phyloP scores from a whole-genome alignment of 1,139 yeast genomes.

The Hyphopichia buzzinii region DNA sequence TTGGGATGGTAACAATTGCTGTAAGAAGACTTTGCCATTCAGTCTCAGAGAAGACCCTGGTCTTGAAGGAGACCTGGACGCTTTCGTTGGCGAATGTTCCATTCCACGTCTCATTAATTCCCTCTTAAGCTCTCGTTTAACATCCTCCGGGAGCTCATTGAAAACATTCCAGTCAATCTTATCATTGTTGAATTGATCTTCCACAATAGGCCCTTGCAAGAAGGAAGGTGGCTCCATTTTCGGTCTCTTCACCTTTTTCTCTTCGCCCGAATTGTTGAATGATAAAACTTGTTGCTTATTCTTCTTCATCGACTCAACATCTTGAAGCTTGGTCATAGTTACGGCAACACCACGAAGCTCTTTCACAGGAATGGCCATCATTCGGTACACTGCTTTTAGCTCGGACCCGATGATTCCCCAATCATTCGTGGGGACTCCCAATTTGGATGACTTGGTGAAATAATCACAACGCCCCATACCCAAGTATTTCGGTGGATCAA shows the following conservation, averaged over 20 bases:
- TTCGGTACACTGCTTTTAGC: slow-evolving; percentile 54
- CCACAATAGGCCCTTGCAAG: slow-evolving; percentile 3
- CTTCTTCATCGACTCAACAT: slow-evolving; percentile 27
- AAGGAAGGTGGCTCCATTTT: neutral
- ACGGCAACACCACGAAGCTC: slow-evolving; percentile 82
- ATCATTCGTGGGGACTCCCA: slow-evolving; percentile 68
- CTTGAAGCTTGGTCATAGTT: slow-evolving; percentile 56
- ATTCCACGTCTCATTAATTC: slow-evolving; percentile 43
- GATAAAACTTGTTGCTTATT: slow-evolving; percentile 44
- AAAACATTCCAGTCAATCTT: slow-evolving; percentile 56
- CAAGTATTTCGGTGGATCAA: slow-evolving; percentile 70
- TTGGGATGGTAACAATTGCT: slow-evolving; percentile 40
- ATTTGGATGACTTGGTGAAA: slow-evolving; percentile 52
- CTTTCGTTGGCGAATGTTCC: slow-evolving; percentile 10
- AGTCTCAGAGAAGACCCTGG: neutral
- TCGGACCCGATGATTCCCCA: slow-evolving; percentile 61
- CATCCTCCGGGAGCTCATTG: slow-evolving; percentile 50
- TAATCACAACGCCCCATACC: slow-evolving; percentile 84
- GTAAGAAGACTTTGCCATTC: slow-evolving; percentile 32
- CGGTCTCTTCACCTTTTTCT: neutral
- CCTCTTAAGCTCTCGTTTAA: slow-evolving; percentile 45
- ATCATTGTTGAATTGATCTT: slow-evolving; percentile 13
- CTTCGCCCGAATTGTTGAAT: slow-evolving; percentile 17
- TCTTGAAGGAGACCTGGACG: slow-evolving; percentile 11
- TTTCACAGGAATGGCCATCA: slow-evolving; percentile 56